Evolutionary conservation across 805 yeast species (phyloP).

Genomic region (Isabelozyma rhagii): DNA sequence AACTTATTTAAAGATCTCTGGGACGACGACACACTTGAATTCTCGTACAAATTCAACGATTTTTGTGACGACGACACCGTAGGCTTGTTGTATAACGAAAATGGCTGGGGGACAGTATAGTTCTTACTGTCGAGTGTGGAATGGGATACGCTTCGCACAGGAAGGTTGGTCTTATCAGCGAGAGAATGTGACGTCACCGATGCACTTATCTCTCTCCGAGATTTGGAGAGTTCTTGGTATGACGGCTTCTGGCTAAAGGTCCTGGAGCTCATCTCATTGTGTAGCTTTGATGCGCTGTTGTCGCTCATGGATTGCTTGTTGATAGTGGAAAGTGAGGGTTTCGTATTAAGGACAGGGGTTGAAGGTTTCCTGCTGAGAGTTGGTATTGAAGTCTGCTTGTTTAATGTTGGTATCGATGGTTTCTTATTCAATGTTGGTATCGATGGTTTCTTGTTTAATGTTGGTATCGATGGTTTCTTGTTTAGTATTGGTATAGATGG

Average conservation of each 20-base stretch:
- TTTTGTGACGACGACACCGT: constrained; percentile 41
- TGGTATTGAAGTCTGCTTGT: constrained; percentile 13
- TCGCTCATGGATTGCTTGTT: constrained; percentile 4
- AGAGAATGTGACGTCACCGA: background rate
- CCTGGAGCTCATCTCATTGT: too few species aligned
- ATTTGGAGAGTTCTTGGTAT: background rate
- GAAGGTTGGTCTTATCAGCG: background rate
- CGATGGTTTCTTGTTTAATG: constrained; percentile 8
- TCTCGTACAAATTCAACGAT: constrained; percentile 26
- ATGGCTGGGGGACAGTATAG: constrained; percentile 26
- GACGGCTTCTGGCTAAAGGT: constrained; percentile 9
- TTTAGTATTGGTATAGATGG: constrained; percentile 9
- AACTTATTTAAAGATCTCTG: constrained; percentile 35
- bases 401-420: constrained; percentile 12
- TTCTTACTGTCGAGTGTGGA: background rate
- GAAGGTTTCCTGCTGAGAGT: constrained; percentile 16
- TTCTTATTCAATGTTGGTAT: constrained; percentile 10
- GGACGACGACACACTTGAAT: constrained; percentile 40
- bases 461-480: constrained; percentile 15
- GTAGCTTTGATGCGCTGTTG: too few species aligned
- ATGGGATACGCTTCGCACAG: background rate
- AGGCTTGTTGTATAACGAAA: constrained; percentile 32
- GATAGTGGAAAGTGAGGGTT: constrained; percentile 9
- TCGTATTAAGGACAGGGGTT: constrained; percentile 13
- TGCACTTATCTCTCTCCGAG: background rate